phyloP scores from a whole-genome alignment of 257 asterid species.

The Petunia axillaris region DNA sequence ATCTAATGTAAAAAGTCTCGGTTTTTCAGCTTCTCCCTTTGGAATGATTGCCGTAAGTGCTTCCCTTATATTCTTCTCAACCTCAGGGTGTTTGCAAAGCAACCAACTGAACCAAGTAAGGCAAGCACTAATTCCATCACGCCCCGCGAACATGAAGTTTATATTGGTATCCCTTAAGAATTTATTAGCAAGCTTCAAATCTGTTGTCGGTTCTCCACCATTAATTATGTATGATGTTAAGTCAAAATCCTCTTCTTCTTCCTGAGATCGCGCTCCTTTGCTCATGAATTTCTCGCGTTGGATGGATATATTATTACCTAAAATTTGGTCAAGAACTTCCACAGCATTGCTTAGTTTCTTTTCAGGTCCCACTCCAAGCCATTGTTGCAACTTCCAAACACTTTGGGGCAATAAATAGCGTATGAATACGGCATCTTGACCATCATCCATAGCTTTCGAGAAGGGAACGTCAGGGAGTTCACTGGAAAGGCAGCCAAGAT shows the following conservation, averaged over 20 bases:
- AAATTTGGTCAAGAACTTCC: conserved; percentile 38
- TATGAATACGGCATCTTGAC: conserved; percentile 51
- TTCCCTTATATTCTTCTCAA: conserved; percentile 21
- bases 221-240: conserved; percentile 42
- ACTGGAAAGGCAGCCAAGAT: conserved; percentile 49
- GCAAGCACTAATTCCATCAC: conserved; percentile 55
- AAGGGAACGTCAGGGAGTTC: conserved; percentile 39
- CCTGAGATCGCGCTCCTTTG: too few relatives aligned
- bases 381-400: conserved; percentile 42
- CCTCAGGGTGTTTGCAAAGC: conserved; percentile 40
- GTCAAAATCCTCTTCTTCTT: conserved; percentile 18
- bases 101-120: conserved; percentile 62
- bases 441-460: conserved; percentile 39
- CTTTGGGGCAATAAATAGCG: conserved; percentile 49
- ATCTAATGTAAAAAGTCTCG: conserved; percentile 34
- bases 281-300: conserved; percentile 27
- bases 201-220: conserved; percentile 21
- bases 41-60: conserved; percentile 37
- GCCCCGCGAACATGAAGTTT: conserved; percentile 57
- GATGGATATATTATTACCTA: conserved; percentile 33
- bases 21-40: neutral
- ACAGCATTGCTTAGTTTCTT: conserved; percentile 39
- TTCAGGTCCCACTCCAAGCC: conserved; percentile 48
- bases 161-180: conserved; percentile 54
- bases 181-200: conserved; percentile 30